Conservation (phyloP, 495 filamentous ascomycete genomes). For the Neurospora sublineolata region DNA sequence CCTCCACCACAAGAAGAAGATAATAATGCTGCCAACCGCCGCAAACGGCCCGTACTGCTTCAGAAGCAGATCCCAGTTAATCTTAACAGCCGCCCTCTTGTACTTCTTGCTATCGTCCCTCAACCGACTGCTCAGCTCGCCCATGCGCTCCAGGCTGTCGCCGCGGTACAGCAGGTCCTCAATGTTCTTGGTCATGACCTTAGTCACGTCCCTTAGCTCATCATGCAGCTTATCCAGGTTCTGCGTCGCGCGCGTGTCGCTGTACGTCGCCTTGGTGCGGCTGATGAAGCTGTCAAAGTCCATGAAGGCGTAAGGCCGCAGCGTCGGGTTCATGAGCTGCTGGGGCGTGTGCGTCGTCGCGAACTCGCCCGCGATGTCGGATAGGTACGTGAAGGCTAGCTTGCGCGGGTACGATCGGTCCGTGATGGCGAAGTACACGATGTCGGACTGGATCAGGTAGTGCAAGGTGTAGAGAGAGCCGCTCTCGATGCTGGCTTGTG, state of each 20-base stretch:
- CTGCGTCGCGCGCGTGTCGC: slow-evolving; percentile 74
- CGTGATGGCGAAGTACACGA: slow-evolving; percentile 88
- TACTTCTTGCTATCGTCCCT: slow-evolving; percentile 93
- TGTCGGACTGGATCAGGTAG: slow-evolving; percentile 69
- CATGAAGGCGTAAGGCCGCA: slow-evolving; percentile 91
- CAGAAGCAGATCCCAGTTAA: slow-evolving; percentile 94
- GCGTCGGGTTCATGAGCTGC: slow-evolving; percentile 59
- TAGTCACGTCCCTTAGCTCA: slow-evolving; percentile 92
- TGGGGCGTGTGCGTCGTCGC: slow-evolving; percentile 63
- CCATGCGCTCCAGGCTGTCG: slow-evolving; percentile 93
- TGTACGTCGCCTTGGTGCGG: slow-evolving; percentile 86
- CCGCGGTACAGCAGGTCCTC: slow-evolving; percentile 94
- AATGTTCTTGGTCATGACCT: slow-evolving; percentile 99
- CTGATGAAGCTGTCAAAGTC: slow-evolving; percentile 97
- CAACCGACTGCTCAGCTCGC: slow-evolving; percentile 76
- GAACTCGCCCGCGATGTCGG: slow-evolving; percentile 85
- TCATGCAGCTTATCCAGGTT: slow-evolving; percentile 88
- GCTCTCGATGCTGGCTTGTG: slow-evolving; percentile 85
- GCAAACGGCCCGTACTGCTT: slow-evolving; percentile 95
- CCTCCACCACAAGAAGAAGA: slow-evolving; percentile 82
- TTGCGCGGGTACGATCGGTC: slow-evolving; percentile 93
- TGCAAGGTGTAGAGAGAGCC: slow-evolving; percentile 65
- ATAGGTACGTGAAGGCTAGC: slow-evolving; percentile 96
- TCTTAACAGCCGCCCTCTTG: slow-evolving; percentile 78
- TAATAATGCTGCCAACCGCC: slow-evolving; percentile 62